Evolutionary conservation across 2,329 filamentous ascomycete genomes (phyloP).

Genomic region (Beauveria sp.): DNA sequence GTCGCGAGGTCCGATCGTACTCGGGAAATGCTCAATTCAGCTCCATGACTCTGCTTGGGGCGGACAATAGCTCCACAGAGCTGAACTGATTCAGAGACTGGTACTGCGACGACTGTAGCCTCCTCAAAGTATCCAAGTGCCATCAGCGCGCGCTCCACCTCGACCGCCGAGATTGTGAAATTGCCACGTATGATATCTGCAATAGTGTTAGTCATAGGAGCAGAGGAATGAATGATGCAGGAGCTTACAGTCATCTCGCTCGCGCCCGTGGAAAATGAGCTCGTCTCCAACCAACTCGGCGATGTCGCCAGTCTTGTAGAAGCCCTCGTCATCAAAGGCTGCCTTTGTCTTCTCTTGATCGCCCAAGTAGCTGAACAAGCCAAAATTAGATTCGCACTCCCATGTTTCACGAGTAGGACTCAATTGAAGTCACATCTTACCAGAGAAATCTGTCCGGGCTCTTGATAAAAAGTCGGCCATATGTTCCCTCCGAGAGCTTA

Average conservation of each 20-base stretch:
- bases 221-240: neutral
- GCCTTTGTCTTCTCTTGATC: neutral
- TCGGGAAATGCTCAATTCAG: conserved; percentile 4
- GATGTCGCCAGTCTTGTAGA: neutral
- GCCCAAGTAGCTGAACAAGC: neutral
- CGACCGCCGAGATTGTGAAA: conserved; percentile 13
- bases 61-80: conserved; percentile 17
- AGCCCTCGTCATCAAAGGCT: neutral
- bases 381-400: neutral
- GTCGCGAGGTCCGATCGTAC: conserved; percentile 13
- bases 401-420: neutral
- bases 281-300: neutral
- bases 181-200: conserved; percentile 11
- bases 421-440: neutral
- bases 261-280: conserved; percentile 15
- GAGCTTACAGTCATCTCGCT: conserved; percentile 15
- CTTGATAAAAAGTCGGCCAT: conserved; percentile 16
- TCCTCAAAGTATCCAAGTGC: conserved; percentile 17
- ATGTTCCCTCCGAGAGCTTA: conserved; percentile 14
- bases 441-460: conserved; percentile 7
- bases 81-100: conserved; percentile 15
- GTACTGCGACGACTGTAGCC: conserved; percentile 16
- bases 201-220: neutral
- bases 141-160: conserved; percentile 15
- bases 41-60: neutral